Base-by-base conservation (phyloP, 441 rosid species). In the Gossypium aridum region DNA sequence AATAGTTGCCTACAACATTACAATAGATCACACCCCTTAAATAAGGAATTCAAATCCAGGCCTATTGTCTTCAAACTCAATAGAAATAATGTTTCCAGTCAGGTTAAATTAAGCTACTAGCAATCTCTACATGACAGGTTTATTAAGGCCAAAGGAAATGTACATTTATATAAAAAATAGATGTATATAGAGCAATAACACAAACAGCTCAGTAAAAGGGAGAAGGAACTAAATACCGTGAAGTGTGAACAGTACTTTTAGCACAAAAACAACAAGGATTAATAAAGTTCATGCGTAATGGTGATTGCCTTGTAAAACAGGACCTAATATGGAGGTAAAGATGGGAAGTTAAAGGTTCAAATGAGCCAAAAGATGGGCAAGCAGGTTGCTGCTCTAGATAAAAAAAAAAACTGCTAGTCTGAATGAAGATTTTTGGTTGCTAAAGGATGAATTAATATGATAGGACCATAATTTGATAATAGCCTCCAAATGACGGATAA, bases 1-100 rank as follows among this genome's bases (percentile, higher is more conserved):
- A 71, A 82, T 66, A 80, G 76, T 54, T 86, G 87, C 86, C 99
- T 94, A 89, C 81, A 75, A 73, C 43, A 78, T 75, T 69, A 62
- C 62, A 64, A 74, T 7, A 43, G 65, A 60, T 26, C 12, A 25
- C 1, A n/a, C 4, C 37, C 55, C 8, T 25, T 39, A 14, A 57
- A 60, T 14, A 60, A 60, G 55, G 20, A 72, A 20, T 9, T 72
- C 23, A 39, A 60, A 60, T 43, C 1, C 3, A 39, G 12, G 59
- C 3, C 23, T 53, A n/a, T 17, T 51, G 17, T 47, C 25, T 0
- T 64, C 54, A 10, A 64, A 64, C 54, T 14, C 37, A 10, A 47
- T 14, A 67, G 25, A 67, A 60, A 3, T 59, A 57, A 5, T 19
- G 53, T 39, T 64, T 39, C 28, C 54, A 1, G 28, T 25, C 16